phyloP scores from a whole-genome alignment of 2,329 filamentous ascomycete species.

The Colletotrichum abscissum region DNA sequence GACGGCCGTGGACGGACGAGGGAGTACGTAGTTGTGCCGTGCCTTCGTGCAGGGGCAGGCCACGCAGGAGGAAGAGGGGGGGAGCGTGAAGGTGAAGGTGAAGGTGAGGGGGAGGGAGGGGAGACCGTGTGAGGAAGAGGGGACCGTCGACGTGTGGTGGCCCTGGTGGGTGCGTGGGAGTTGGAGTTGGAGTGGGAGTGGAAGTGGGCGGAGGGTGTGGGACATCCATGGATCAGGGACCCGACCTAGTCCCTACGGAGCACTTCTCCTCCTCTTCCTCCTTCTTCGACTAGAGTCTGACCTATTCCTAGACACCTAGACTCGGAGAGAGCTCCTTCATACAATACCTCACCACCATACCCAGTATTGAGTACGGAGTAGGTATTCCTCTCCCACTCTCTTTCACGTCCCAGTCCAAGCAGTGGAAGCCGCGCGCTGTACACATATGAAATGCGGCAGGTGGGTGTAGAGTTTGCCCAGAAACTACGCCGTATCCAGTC shows the following conservation, averaged over 20 bases:
- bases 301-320: background rate
- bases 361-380: too few species aligned
- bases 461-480: constrained; percentile 22
- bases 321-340: background rate
- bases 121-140: background rate
- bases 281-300: background rate
- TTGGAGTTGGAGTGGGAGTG: constrained; percentile 13
- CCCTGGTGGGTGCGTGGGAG: constrained; percentile 25
- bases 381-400: background rate
- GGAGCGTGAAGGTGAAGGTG: background rate
- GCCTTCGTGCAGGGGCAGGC: constrained; percentile 23
- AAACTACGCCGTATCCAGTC: background rate
- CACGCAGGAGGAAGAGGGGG: background rate
- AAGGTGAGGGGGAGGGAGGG: background rate
- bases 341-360: too few species aligned
- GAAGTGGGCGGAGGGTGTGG: constrained; percentile 18
- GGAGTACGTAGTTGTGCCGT: constrained; percentile 21
- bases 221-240: constrained; percentile 3
- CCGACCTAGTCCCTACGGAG: background rate
- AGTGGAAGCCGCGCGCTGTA: background rate
- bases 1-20: background rate
- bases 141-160: constrained; percentile 2
- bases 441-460: constrained; percentile 22
- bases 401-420: background rate
- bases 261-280: background rate